phyloP scores from a whole-genome alignment of 768 basidiomycete genomes.

The Hericium coralloides region DNA sequence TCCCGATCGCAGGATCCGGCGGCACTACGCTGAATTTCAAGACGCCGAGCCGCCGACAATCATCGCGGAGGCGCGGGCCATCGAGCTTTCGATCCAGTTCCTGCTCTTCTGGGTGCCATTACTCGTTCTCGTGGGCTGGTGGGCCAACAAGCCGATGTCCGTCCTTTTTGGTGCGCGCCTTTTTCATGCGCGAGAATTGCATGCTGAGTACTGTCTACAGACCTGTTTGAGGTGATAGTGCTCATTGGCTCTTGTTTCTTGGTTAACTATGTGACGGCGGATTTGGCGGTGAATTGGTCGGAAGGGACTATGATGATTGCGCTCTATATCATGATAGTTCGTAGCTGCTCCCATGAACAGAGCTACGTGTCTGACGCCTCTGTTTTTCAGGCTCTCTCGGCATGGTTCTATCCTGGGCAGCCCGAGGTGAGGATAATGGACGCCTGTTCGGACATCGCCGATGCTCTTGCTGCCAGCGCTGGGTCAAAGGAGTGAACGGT shows the following conservation, averaged over 20 bases:
- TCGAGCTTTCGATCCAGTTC: conserved; percentile 75
- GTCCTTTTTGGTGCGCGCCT: conserved; percentile 57
- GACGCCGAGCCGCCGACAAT: conserved; percentile 37
- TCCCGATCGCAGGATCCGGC: too few species aligned
- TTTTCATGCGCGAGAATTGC: too few species aligned
- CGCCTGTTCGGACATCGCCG: conserved; percentile 30
- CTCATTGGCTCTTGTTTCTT: conserved; percentile 63
- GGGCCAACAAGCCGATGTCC: conserved; percentile 47
- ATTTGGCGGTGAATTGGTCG: conserved; percentile 72
- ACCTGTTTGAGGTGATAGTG: conserved; percentile 59
- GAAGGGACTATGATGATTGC: conserved; percentile 60
- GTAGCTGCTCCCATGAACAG: too few species aligned
- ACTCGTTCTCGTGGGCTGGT: conserved; percentile 64
- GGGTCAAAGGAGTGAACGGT: not conserved
- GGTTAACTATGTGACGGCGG: conserved; percentile 74
- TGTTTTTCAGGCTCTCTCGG: conserved; percentile 34
- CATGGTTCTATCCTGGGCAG: conserved; percentile 64
- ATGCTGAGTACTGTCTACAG: too few species aligned
- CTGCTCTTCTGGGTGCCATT: conserved; percentile 74
- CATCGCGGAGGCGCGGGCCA: conserved; percentile 58
- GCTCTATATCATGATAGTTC: conserved; percentile 61
- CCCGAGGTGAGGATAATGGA: conserved; percentile 36
- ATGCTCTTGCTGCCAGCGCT: conserved; percentile 19
- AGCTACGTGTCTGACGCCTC: too few species aligned
- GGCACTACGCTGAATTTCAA: conserved; percentile 25